These are phyloP conservation scores for Syncephalastrum sp. DNA, from an alignment of 371 early-diverging fungal species.

Conservation along the genomic window DNA sequence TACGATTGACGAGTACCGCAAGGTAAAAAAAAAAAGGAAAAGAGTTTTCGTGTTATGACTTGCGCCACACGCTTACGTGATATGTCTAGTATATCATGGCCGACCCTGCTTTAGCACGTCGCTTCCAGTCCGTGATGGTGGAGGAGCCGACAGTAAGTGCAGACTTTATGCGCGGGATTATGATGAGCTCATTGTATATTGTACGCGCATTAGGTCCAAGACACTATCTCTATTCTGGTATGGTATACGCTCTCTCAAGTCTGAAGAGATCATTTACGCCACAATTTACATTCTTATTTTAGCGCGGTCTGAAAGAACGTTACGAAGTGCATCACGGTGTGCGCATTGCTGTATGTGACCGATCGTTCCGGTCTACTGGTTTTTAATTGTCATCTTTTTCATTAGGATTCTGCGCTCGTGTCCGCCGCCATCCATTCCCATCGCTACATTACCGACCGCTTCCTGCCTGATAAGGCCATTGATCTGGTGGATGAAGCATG, in stretches of 20 bases:
- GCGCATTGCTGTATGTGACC: slow-evolving; percentile 56
- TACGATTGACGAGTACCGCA: slow-evolving; percentile 86
- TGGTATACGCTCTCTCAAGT: neutral
- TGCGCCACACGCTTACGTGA: neutral
- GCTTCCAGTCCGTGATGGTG: slow-evolving; percentile 81
- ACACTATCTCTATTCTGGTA: slow-evolving; percentile 79
- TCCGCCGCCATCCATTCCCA: slow-evolving; percentile 78
- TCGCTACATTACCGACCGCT: slow-evolving; percentile 75
- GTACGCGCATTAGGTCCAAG: slow-evolving; percentile 54
- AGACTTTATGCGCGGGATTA: too few relatives aligned
- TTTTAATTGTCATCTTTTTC: neutral
- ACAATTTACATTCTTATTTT: neutral
- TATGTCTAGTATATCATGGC: slow-evolving; percentile 67
- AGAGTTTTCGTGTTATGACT: slow-evolving; percentile 10
- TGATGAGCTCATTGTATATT: neutral
- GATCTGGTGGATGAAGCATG: slow-evolving; percentile 91
- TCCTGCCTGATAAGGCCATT: slow-evolving; percentile 70
- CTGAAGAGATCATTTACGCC: neutral
- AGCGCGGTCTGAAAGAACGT: slow-evolving; percentile 76
- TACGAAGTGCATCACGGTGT: slow-evolving; percentile 90
- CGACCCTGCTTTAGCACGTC: slow-evolving; percentile 85
- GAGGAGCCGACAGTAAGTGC: slow-evolving; percentile 49
- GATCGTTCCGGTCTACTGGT: neutral
- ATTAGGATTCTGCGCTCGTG: slow-evolving; percentile 73
- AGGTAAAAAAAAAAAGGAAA: slow-evolving; percentile 9